Evolutionary conservation across 371 early-diverging fungal genomes (phyloP).

Genomic region (Mucor lusitanicus): DNA sequence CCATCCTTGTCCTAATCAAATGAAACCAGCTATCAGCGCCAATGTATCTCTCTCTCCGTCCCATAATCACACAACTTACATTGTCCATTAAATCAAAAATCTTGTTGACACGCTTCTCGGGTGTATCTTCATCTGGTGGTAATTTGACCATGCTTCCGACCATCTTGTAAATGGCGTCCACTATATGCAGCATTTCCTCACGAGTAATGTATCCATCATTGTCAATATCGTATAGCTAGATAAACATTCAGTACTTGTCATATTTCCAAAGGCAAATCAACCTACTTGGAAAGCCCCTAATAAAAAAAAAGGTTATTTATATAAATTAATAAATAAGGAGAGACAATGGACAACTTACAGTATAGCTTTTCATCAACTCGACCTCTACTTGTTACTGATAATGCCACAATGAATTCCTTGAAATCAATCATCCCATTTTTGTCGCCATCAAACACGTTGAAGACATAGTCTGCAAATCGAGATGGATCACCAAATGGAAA

Average conservation of each 20-base stretch:
- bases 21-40: not conserved
- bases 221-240: slow-evolving; percentile 89
- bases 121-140: slow-evolving; percentile 92
- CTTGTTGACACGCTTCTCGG: slow-evolving; percentile 89
- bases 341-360: slow-evolving; percentile 50
- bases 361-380: slow-evolving; percentile 85
- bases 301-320: slow-evolving; percentile 1
- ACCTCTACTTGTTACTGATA: slow-evolving; percentile 86
- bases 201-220: slow-evolving; percentile 86
- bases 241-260: not conserved
- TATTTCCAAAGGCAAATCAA: not conserved
- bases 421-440: slow-evolving; percentile 90
- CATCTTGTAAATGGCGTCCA: slow-evolving; percentile 94
- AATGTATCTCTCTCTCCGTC: not conserved
- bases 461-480: slow-evolving; percentile 89
- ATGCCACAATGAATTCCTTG: slow-evolving; percentile 89
- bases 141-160: slow-evolving; percentile 89
- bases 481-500: slow-evolving; percentile 96
- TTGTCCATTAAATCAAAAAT: slow-evolving; percentile 89
- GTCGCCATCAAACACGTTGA: slow-evolving; percentile 88
- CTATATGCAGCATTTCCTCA: slow-evolving; percentile 89
- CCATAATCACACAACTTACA: slow-evolving; percentile 30
- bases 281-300: slow-evolving; percentile 48
- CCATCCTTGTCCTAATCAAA: slow-evolving; percentile 73
- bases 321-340: slow-evolving; percentile 7